Base-by-base conservation (phyloP, 2,329 filamentous ascomycete genomes). In the Annulohypoxylon truncatum region DNA sequence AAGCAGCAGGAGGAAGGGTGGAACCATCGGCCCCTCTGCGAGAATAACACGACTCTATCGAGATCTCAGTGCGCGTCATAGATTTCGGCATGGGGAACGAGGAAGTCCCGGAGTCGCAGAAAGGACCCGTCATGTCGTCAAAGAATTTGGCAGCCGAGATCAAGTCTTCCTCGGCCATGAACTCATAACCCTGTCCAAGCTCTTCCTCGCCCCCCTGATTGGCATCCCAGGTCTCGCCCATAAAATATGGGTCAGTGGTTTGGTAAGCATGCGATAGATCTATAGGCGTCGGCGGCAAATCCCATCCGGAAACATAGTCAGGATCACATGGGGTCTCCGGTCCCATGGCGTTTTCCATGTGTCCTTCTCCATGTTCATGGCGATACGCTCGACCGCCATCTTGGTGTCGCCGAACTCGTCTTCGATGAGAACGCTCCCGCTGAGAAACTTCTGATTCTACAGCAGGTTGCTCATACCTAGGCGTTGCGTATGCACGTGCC, bases 361-460 rank as follows among this genome's bases (percentile, higher is more conserved):
- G n/a, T 22, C 15, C 35, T 15, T 48, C 50, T 92, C 82, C 70
- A 92, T 80, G 77, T 93, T 90, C 73, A 86, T 85, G 38, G 93
- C 90, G 0, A 90, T 90, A 76, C 92, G 92, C 75, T 92, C 89
- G 61, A 92, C 82, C 13, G 90, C 93, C n/a, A 90, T 92, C 70
- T 90, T 83, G 40, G 90, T 93, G 78, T 93, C 90, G 77, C 93
- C 90, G 24, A 93, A 90, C 82, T 93, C 90, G 75, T 92, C 91
- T 29, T 93, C 90, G 67, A 93, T 92, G 67, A 93, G 82, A 64
- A 92, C 88, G 77, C 90, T 89, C 83, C 92, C 92, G 78, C 90
- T 90, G 67, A 92, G 89, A 76, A 92, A 79, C 77, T 91, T 91
- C 71, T 85, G 84, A 87, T 92, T 92, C 76, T 91, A 89, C 59